Percentiles rank a stretch among this genome's conserved stretches.
These are phyloP conservation scores for Biancaea sappan DNA, from an alignment of 306 rosid species.

Conservation along the genomic window DNA sequence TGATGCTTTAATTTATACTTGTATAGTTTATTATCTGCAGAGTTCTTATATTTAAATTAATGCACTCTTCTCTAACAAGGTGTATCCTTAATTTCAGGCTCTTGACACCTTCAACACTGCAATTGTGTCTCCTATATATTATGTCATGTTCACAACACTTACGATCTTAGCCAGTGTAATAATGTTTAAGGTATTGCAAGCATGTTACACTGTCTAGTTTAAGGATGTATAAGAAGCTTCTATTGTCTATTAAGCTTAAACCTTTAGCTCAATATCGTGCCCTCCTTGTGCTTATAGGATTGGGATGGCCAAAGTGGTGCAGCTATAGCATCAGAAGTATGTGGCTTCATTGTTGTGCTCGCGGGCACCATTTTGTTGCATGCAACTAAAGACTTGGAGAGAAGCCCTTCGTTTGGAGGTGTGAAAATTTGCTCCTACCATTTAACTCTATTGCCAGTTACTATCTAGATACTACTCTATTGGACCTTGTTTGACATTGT, in stretches of 20 bases:
- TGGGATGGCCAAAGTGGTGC: slow-evolving; percentile 78
- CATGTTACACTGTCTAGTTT: not conserved
- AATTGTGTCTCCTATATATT: slow-evolving; percentile 83
- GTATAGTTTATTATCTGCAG: not conserved
- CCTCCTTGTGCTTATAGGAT: slow-evolving; percentile 55
- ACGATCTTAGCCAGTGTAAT: slow-evolving; percentile 84
- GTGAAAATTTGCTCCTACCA: slow-evolving; percentile 25
- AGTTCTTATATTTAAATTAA: not conserved
- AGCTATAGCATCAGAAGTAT: slow-evolving; percentile 72
- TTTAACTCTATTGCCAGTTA: not conserved
- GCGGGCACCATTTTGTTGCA: slow-evolving; percentile 80
- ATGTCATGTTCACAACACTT: slow-evolving; percentile 83
- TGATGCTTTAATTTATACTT: slow-evolving; percentile 3
- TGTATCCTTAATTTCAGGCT: slow-evolving; percentile 59
- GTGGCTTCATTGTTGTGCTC: slow-evolving; percentile 81
- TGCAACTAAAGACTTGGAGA: slow-evolving; percentile 67
- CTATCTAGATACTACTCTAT: slow-evolving; percentile 11
- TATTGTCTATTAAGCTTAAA: slow-evolving; percentile 12
- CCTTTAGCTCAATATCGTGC: slow-evolving; percentile 18
- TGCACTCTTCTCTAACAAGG: slow-evolving; percentile 26
- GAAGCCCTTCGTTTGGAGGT: slow-evolving; percentile 81
- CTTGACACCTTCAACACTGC: slow-evolving; percentile 95
- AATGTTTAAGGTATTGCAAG: slow-evolving; percentile 79
- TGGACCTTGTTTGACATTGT: slow-evolving; percentile 9
- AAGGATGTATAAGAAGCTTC: slow-evolving; percentile 15